phyloP scores from a whole-genome alignment of 371 early-diverging fungal genomes.

The Mucor circinelloides region DNA sequence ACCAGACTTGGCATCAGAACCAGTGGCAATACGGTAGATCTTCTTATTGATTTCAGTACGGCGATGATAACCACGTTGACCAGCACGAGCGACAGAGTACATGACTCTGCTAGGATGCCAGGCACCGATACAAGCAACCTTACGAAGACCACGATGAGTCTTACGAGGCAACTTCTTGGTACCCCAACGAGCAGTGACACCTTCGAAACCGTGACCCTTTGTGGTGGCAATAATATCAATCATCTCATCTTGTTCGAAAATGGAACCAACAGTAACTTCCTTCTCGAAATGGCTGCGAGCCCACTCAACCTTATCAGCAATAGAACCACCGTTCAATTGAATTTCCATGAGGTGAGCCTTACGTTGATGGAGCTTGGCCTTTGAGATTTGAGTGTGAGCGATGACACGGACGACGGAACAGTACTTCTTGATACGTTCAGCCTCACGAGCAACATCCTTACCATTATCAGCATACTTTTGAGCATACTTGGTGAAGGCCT shows the following conservation, averaged over 20 bases:
- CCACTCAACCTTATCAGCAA: constrained; percentile 98
- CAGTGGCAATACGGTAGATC: constrained; percentile 98
- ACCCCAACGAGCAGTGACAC: constrained; percentile 99
- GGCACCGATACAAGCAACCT: constrained; percentile 99
- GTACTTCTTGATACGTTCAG: constrained; percentile 99
- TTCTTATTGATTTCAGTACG: constrained; percentile 99
- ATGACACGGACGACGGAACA: constrained; percentile 98
- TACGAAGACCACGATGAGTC: constrained; percentile 99
- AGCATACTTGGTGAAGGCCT: constrained; percentile 98
- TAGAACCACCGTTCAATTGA: constrained; percentile 99
- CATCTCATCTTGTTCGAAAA: constrained; percentile 98
- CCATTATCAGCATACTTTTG: constrained; percentile 93
- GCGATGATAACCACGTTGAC: constrained; percentile 99
- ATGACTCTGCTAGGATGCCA: constrained; percentile 99
- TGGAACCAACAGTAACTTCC: constrained; percentile 85
- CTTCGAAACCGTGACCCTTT: constrained; percentile 99
- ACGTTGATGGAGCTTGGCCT: constrained; percentile 97
- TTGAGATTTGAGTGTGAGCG: constrained; percentile 97
- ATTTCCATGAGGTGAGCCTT: constrained; percentile 99
- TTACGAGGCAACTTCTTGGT: constrained; percentile 99
- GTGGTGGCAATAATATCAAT: constrained; percentile 99
- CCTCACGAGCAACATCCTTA: constrained; percentile 89
- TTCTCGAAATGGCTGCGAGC: constrained; percentile 98
- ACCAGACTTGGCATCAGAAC: constrained; percentile 83
- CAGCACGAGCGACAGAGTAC: constrained; percentile 99